phyloP scores from a whole-genome alignment of 129 eudicot species.

The Sambucus nigra region DNA sequence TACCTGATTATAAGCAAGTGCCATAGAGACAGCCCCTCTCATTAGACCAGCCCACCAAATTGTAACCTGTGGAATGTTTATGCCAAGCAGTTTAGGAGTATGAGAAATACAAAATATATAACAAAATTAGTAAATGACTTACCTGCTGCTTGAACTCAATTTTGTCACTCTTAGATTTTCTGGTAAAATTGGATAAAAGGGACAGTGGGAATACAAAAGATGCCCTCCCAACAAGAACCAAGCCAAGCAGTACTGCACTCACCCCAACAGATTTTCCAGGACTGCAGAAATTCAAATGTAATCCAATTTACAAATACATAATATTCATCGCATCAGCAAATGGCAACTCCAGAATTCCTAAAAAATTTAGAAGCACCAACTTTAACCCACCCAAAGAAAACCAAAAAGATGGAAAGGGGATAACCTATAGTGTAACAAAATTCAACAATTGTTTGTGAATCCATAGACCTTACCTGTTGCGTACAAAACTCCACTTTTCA shows the following conservation, averaged over 20 bases:
- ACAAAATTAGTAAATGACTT: not conserved
- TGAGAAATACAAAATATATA: not conserved
- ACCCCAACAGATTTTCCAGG: conserved; percentile 26
- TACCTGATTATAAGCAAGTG: conserved; percentile 49
- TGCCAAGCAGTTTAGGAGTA: not conserved
- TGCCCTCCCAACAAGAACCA: conserved; percentile 39
- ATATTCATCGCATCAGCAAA: no score
- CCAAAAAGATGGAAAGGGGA: no score
- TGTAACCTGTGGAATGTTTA: conserved; percentile 15
- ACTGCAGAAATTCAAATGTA: conserved; percentile 13
- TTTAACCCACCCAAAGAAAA: no score
- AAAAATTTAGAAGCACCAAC: no score
- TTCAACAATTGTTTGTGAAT: no score
- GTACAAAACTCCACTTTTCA: conserved; percentile 66
- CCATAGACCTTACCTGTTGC: not conserved
- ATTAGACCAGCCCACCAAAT: conserved; percentile 60
- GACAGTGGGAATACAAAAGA: conserved; percentile 47
- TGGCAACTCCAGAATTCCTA: no score
- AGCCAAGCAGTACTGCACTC: conserved; percentile 29
- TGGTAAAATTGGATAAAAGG: conserved; percentile 26
- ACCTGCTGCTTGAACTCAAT: conserved; percentile 30
- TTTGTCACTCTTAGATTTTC: conserved; percentile 19
- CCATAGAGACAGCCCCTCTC: conserved; percentile 54
- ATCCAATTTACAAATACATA: not conserved
- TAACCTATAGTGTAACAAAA: no score